Evolutionary conservation across 2,329 filamentous ascomycete species (phyloP).

Genomic region (Thelonectria discophora): DNA sequence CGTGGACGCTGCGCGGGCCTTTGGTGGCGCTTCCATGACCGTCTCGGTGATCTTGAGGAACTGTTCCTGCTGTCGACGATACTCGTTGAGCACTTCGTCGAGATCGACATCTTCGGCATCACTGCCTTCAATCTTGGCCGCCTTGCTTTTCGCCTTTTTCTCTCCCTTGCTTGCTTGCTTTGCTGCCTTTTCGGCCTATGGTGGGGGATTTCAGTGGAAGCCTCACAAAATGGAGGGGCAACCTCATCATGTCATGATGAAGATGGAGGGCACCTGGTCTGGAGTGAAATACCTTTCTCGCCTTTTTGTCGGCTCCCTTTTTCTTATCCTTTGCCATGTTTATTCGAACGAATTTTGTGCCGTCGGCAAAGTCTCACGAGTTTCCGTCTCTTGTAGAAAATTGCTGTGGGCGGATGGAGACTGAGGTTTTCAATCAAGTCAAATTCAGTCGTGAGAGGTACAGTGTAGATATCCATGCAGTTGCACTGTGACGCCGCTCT

Average conservation of each 20-base stretch:
- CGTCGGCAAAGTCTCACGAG: constrained; percentile 17
- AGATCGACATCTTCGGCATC: constrained; percentile 94
- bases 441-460: constrained; percentile 34
- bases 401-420: constrained; percentile 40
- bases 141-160: constrained; percentile 80
- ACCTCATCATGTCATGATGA: constrained; percentile 17
- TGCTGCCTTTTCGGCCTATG: constrained; percentile 68
- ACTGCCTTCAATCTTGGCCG: constrained; percentile 78
- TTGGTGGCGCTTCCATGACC: constrained; percentile 74
- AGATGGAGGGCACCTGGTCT: constrained; percentile 36
- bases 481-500: constrained; percentile 19
- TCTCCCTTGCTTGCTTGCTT: constrained; percentile 92
- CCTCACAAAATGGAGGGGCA: constrained; percentile 30
- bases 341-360: constrained; percentile 2
- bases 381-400: constrained; percentile 30
- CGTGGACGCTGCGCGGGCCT: constrained; percentile 80
- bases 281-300: constrained; percentile 53
- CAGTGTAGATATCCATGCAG: constrained; percentile 17
- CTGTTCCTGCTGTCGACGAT: constrained; percentile 90
- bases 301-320: constrained; percentile 60
- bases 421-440: constrained; percentile 42
- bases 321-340: constrained; percentile 64
- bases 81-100: constrained; percentile 91
- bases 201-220: constrained; percentile 32
- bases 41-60: constrained; percentile 94